These are phyloP conservation scores for Claviceps cyperi DNA, from an alignment of 2,329 filamentous ascomycete genomes.

Conservation along the genomic window DNA sequence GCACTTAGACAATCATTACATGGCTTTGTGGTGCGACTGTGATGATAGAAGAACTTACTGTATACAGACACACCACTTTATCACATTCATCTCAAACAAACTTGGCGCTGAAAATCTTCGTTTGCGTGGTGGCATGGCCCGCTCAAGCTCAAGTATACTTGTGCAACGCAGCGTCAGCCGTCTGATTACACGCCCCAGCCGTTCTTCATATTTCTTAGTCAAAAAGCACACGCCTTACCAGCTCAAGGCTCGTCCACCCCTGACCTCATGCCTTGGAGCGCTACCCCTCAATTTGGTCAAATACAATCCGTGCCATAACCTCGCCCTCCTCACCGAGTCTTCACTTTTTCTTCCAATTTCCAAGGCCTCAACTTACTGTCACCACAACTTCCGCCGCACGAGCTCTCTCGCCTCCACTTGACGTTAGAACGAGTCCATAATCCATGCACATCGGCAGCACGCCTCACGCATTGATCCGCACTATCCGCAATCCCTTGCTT, in stretches of 20 bases:
- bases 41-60: neutral
- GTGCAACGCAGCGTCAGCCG: slow-evolving; percentile 1
- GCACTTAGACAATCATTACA: neutral
- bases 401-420: slow-evolving; percentile 8
- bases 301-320: slow-evolving; percentile 24
- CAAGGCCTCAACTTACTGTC: slow-evolving; percentile 22
- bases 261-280: neutral
- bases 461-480: slow-evolving; percentile 11
- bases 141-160: slow-evolving; percentile 1
- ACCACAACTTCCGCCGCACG: slow-evolving; percentile 6
- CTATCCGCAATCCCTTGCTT: slow-evolving; percentile 10
- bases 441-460: slow-evolving; percentile 12
- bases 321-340: slow-evolving; percentile 26
- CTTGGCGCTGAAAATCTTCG: neutral
- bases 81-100: neutral
- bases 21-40: slow-evolving; percentile 1
- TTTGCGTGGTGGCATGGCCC: neutral
- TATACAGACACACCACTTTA: slow-evolving; percentile 1
- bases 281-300: slow-evolving; percentile 28
- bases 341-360: slow-evolving; percentile 23
- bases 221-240: slow-evolving; percentile 10
- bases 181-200: slow-evolving; percentile 7
- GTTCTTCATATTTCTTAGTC: slow-evolving; percentile 2
- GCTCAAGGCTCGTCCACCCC: neutral
- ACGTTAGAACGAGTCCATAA: slow-evolving; percentile 4